These are phyloP conservation scores for Zasmidium angulare DNA, from an alignment of 2,329 filamentous ascomycete species.

Conservation along the genomic window DNA sequence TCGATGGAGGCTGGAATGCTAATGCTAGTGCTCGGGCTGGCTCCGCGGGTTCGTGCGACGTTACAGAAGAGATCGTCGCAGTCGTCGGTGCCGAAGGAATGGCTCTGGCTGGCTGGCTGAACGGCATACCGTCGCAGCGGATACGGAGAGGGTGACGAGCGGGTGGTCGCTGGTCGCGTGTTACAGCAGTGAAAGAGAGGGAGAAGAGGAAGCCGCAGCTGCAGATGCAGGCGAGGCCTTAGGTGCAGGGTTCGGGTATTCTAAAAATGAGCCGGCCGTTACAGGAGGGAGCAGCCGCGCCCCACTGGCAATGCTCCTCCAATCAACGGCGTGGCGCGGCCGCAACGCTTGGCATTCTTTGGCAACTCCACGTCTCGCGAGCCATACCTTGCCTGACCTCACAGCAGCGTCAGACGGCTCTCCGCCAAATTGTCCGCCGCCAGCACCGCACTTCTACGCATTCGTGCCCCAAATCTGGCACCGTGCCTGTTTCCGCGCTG, in stretches of 20 bases:
- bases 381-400: not conserved
- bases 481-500: no score
- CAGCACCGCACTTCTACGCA: not conserved
- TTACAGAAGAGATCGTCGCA: not conserved
- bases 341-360: no score
- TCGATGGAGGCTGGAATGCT: no score
- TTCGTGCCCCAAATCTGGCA: no score
- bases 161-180: not conserved
- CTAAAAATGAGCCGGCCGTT: not conserved
- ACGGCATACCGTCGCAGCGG: not conserved
- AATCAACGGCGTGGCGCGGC: no score
- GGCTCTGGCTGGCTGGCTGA: no score
- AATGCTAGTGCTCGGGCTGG: no score
- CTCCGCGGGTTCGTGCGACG: no score
- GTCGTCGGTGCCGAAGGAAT: not conserved
- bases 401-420: not conserved
- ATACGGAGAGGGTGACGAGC: not conserved
- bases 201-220: no score
- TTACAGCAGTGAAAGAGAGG: not conserved
- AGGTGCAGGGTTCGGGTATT: not conserved
- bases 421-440: not conserved
- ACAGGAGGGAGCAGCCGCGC: not conserved
- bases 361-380: not conserved
- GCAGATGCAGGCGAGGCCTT: not conserved
- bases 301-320: no score